phyloP scores from a whole-genome alignment of 257 asterid species.

The Solanum stenotomum region DNA sequence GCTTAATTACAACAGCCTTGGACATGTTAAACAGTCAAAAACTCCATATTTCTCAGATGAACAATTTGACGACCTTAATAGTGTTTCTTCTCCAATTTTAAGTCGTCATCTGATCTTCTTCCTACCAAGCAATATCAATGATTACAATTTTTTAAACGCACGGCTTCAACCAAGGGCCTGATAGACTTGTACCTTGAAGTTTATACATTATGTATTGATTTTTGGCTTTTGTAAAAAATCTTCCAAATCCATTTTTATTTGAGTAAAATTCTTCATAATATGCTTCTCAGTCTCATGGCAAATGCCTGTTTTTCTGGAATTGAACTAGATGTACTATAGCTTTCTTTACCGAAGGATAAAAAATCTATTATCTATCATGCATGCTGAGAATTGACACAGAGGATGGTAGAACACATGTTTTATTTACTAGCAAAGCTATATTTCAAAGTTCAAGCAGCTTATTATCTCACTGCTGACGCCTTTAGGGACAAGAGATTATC shows the following conservation, averaged over 20 bases:
- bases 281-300: neutral
- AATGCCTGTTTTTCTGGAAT: neutral
- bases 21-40: neutral
- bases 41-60: neutral
- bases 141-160: neutral
- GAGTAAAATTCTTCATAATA: neutral
- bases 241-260: neutral
- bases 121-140: neutral
- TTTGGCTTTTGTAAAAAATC: neutral
- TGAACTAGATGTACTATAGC: neutral
- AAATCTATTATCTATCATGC: neutral
- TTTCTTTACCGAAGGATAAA: neutral
- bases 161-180: neutral
- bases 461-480: constrained; percentile 42
- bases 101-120: neutral
- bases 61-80: neutral
- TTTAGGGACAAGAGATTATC: constrained; percentile 53
- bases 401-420: neutral
- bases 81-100: neutral
- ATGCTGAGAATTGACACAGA: neutral
- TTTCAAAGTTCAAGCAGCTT: neutral
- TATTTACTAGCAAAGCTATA: neutral
- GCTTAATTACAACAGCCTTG: neutral
- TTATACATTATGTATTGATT: neutral
- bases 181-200: neutral